phyloP scores from a whole-genome alignment of 192 early-diverging fungal genomes.

The Coemansia javaensis region DNA sequence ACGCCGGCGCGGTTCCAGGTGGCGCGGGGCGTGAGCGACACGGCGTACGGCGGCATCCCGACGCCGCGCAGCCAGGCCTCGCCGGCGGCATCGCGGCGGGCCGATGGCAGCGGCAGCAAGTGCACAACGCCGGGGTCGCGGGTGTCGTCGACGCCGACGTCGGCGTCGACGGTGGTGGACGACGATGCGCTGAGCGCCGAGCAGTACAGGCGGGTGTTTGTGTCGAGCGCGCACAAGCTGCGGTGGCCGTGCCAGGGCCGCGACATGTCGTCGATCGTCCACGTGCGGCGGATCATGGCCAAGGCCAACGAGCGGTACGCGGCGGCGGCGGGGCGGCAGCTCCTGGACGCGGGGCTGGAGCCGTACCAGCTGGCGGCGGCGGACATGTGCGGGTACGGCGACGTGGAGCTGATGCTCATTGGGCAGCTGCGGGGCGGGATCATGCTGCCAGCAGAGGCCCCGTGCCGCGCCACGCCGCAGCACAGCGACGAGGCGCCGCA shows the following conservation, averaged over 20 bases:
- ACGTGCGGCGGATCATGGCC: conserved; percentile 34
- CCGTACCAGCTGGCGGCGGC: conserved; percentile 19
- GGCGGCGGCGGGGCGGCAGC: conserved; percentile 21
- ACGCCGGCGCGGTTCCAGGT: neutral
- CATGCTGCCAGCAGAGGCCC: no score
- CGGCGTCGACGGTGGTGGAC: conserved; percentile 42
- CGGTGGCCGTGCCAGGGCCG: conserved; percentile 17
- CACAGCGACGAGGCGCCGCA: no score
- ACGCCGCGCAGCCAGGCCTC: neutral
- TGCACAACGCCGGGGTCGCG: conserved; percentile 23
- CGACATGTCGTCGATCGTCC: conserved; percentile 34
- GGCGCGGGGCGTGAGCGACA: neutral
- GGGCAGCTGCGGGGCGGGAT: neutral
- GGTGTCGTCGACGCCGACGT: conserved; percentile 29
- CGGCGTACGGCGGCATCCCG: conserved; percentile 1
- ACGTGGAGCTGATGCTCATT: neutral
- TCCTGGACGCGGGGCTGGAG: conserved; percentile 14
- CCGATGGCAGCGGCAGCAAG: neutral
- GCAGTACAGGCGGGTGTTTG: conserved; percentile 31
- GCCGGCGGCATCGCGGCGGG: neutral
- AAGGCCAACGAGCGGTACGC: conserved; percentile 36
- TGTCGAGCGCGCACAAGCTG: conserved; percentile 44
- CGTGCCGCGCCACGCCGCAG: no score
- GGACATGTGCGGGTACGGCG: conserved; percentile 5
- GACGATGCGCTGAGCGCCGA: conserved; percentile 25